These are phyloP conservation scores for Gastrolobium villosum DNA, from an alignment of 306 rosid genomes.

Conservation along the genomic window DNA sequence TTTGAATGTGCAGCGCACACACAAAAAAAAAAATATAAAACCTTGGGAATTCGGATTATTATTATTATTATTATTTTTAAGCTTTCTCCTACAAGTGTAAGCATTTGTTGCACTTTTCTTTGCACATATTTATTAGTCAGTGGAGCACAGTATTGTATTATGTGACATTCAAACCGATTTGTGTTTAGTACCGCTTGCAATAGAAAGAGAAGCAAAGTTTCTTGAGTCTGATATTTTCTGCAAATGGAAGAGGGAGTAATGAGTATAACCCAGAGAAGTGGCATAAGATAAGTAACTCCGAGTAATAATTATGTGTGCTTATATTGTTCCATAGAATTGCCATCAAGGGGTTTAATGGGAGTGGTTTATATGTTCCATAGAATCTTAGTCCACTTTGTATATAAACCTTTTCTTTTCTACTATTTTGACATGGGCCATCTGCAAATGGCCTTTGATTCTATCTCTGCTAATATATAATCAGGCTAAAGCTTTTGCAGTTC, in stretches of 20 bases:
- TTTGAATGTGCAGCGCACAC: background rate
- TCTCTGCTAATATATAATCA: conserved; percentile 79
- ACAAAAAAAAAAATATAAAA: background rate
- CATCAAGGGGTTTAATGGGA: too few species aligned
- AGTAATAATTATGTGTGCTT: background rate
- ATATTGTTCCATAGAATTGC: background rate
- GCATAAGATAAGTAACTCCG: background rate
- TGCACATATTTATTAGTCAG: background rate
- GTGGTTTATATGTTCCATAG: background rate
- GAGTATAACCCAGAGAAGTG: background rate
- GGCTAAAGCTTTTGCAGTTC: conserved; percentile 92
- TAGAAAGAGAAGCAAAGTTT: too few species aligned
- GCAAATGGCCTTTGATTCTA: conserved; percentile 39
- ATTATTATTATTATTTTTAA: conserved; percentile 2
- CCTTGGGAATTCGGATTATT: background rate
- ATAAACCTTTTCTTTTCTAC: conserved; percentile 4
- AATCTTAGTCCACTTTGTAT: background rate
- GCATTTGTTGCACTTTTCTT: conserved; percentile 8
- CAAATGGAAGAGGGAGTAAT: background rate
- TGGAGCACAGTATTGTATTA: background rate
- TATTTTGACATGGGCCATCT: background rate
- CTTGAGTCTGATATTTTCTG: too few species aligned
- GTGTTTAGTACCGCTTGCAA: background rate
- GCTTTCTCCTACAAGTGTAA: background rate
- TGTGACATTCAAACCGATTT: background rate